Conservation (phyloP, 2,329 filamentous ascomycete genomes). For the Ilyonectria robusta region DNA sequence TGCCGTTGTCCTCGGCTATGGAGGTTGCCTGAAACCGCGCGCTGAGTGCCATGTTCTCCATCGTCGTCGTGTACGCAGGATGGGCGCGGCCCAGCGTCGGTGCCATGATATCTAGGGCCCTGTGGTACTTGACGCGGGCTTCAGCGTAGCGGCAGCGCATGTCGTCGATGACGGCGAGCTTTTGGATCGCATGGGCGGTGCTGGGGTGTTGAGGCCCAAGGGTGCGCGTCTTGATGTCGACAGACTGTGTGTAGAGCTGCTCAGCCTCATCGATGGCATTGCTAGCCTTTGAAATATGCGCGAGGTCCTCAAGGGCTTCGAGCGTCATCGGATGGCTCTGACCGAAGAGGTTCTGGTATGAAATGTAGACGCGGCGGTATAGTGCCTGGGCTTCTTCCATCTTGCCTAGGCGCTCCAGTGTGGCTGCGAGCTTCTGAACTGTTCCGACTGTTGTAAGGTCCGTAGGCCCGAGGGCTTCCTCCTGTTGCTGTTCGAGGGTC, state of each 20-base stretch:
- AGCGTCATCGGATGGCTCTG: slow-evolving; percentile 47
- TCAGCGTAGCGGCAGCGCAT: slow-evolving; percentile 26
- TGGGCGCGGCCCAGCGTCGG: slow-evolving; percentile 28
- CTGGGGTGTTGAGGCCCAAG: slow-evolving; percentile 22
- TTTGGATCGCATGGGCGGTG: slow-evolving; percentile 37
- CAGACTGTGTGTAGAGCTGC: slow-evolving; percentile 43
- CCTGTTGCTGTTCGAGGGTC: slow-evolving; percentile 23
- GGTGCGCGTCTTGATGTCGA: slow-evolving; percentile 34
- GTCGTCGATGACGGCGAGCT: slow-evolving; percentile 45
- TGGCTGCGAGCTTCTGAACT: slow-evolving; percentile 25
- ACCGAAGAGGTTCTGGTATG: slow-evolving; percentile 43
- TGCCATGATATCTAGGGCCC: slow-evolving; percentile 26
- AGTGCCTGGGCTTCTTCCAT: slow-evolving; percentile 29
- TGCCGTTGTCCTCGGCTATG: slow-evolving; percentile 8
- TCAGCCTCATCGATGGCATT: slow-evolving; percentile 49
- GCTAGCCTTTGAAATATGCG: slow-evolving; percentile 40
- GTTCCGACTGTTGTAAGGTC: slow-evolving; percentile 22
- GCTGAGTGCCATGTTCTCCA: slow-evolving; percentile 31
- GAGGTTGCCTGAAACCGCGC: slow-evolving; percentile 20
- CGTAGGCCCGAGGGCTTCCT: slow-evolving; percentile 26
- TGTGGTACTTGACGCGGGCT: slow-evolving; percentile 23
- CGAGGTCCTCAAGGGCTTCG: slow-evolving; percentile 47
- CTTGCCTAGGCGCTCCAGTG: slow-evolving; percentile 24
- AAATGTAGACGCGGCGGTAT: slow-evolving; percentile 28
- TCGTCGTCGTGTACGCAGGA: slow-evolving; percentile 21